Evolutionary conservation across 1,284 basidiomycete genomes (phyloP), one percentile per base, ranked within the genome.

Genomic region (Moesziomyces globuligerus): DNA sequence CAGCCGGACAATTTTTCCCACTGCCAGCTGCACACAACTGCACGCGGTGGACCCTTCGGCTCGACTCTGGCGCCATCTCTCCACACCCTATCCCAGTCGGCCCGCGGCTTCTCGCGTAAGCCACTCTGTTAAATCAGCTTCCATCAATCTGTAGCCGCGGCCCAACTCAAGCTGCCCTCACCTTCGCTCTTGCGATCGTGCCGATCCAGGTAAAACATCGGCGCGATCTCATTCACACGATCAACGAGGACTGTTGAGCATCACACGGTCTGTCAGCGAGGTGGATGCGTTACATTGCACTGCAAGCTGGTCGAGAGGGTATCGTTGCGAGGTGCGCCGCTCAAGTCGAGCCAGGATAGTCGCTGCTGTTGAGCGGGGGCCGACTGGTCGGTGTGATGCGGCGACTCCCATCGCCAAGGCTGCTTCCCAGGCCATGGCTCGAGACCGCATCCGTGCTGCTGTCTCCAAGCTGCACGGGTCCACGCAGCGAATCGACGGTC

Each of bases 401-500:
- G 43, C 58, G 43, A 11, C 20, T 42, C 13, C 32, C 55, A 3
- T 21, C 32, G 13, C 60, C 55, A 23, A 32, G 18, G n/a, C 58
- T 46, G 48, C 38, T 28, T n/a, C 42, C 40, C 15, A 41, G 20
- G 5, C 28, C 61, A 24, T 8, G 29, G n/a, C 23, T 51, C 10
- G 37, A n/a, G n/a, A n/a, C n/a, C n/a, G n/a, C n/a, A n/a, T n/a
- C n/a, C n/a, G n/a, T 11, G 29, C 29, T 15, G 29, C 7, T 32
- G 18, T 18, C 41, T 15, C 40, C 46, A 29, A 48, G n/a, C 13
- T 43, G 39, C 21, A 51, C 45, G 1, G 65, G 60, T 13, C 74
- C 75, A 23, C 64, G 55, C 74, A 79, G 71, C 40, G 65, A 71
- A 24, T 79, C 77, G 10, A 79, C 73, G 24, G 77, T 79, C 3